Base-by-base conservation (phyloP, 768 basidiomycete genomes). In the Exidia glandulosa region DNA sequence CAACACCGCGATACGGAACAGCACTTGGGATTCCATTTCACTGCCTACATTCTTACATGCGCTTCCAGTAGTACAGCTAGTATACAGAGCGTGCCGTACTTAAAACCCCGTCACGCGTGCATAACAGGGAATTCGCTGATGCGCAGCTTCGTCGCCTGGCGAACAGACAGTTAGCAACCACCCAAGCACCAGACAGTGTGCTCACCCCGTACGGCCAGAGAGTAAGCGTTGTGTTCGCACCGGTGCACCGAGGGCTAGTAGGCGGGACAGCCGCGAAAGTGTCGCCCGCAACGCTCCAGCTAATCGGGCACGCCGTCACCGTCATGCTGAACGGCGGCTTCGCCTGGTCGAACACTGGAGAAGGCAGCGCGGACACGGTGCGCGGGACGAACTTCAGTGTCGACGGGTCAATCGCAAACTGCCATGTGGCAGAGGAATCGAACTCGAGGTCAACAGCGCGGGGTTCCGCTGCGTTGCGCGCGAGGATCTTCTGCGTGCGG, bases 331-430 rank as follows among this genome's bases (percentile, higher is more conserved):
- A 65, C 23, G 79, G 76, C 13, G 79, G 77, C 59, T 74, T 70
- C 9, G 79, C 78, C 7, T 77, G 71, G 66, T 81, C 79, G 65
- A 77, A 82, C 13, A 79, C 68, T 0, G 78, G 79, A 14, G 77
- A 76, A 3, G 79, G 77, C 25, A 79, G 70, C 19, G 64, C 66
- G 31, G 70, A 72, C 6, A 71, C 72, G 25, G 70, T 55, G 2
- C 74, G 71, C 3, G 71, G 69, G 14, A 65, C 68, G 67, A 79
- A 79, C 27, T 59, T 36, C 25, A 74, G 63, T 36, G 69, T 70
- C 27, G 66, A 64, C 0, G 78, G 78, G 65, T 83, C 80, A 61
- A 82, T 81, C 16, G 81, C 81, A 64, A 77, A 81, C 63, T 80
- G 76, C 81, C 81, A 82, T 10, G 71, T 63, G 2, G 66, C 71